These are phyloP conservation scores for Cylindrodendrum hubeiense DNA, from an alignment of 2,329 filamentous ascomycete species.

Conservation along the genomic window DNA sequence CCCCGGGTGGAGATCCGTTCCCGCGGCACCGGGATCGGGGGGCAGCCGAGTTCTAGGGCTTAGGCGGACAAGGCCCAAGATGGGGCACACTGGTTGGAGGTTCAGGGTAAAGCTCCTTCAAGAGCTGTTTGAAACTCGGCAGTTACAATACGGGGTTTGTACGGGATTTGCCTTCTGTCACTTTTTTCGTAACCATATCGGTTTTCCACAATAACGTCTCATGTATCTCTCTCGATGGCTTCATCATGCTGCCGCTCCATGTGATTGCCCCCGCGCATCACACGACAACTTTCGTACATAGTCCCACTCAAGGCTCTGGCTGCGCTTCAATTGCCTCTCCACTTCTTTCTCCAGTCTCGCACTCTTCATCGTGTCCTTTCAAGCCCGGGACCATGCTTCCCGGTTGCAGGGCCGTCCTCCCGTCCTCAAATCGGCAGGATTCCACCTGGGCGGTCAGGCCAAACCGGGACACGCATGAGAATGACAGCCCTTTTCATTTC, in stretches of 20 bases:
- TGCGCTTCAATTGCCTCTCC: slow-evolving; percentile 1
- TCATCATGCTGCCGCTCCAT: not conserved
- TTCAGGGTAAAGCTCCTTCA: not conserved
- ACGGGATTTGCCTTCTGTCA: not conserved
- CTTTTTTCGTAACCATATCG: not conserved
- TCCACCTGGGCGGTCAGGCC: not conserved
- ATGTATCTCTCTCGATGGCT: not conserved
- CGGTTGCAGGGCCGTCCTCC: not conserved
- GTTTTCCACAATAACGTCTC: not conserved
- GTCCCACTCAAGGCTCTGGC: not conserved
- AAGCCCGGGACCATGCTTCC: not conserved
- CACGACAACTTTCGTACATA: not conserved
- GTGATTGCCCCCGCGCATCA: not conserved
- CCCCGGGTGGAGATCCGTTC: slow-evolving; percentile 7
- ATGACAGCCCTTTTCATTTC: not conserved
- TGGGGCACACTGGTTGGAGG: not conserved
- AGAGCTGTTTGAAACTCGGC: not conserved
- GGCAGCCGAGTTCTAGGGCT: not conserved
- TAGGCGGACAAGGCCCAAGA: not conserved
- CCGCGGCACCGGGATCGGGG: slow-evolving; percentile 16
- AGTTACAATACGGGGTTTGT: no score
- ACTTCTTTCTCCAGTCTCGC: not conserved
- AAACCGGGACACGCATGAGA: not conserved
- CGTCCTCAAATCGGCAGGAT: not conserved
- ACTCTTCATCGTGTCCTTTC: not conserved